Evolutionary conservation across 2,329 filamentous ascomycete genomes (phyloP).

Genomic region (Sclerotinia spermophila): DNA sequence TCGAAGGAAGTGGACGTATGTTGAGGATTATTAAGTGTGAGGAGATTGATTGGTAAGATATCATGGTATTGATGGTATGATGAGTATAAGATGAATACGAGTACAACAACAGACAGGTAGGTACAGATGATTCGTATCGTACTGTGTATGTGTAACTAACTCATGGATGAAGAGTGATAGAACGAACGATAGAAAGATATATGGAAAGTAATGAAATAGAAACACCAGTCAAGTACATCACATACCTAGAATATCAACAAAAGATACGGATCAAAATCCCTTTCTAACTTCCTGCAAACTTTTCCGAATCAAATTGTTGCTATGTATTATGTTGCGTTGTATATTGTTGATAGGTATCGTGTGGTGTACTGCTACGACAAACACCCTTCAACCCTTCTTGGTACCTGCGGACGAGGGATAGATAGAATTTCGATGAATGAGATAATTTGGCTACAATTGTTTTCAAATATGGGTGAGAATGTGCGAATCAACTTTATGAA

Average conservation of each 20-base stretch:
- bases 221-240: not conserved
- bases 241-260: not conserved
- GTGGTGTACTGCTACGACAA: not conserved
- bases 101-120: not conserved
- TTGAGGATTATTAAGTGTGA: not conserved
- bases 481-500: not conserved
- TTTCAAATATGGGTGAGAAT: not conserved
- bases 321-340: not conserved
- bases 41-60: not conserved
- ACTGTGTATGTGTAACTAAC: not conserved
- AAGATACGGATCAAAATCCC: not conserved
- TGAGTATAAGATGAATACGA: not conserved
- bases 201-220: not conserved
- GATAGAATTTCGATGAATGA: constrained; percentile 1
- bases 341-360: not conserved
- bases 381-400: not conserved
- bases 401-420: not conserved
- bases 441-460: not conserved
- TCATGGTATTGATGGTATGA: too few relatives aligned
- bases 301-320: not conserved
- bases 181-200: not conserved
- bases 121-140: not conserved
- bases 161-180: not conserved
- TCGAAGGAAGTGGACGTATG: not conserved
- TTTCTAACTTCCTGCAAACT: not conserved